These are phyloP conservation scores for Trifolium subterraneum DNA, from an alignment of 306 rosid genomes.

Conservation along the genomic window DNA sequence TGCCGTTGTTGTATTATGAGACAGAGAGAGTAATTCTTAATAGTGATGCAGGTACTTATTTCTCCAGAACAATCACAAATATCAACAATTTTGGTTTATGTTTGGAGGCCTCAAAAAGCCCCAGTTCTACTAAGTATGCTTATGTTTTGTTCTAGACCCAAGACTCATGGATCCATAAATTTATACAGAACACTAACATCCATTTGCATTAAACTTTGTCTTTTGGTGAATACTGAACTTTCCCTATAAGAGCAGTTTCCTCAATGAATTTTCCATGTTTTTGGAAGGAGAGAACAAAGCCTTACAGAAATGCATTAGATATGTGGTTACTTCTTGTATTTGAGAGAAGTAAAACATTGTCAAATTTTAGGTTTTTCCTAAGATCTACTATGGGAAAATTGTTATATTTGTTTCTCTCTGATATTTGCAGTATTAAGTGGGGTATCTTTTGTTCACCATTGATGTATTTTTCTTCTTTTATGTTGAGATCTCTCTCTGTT, in stretches of 20 bases:
- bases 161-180: not conserved
- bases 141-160: not conserved
- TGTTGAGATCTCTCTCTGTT: not conserved
- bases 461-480: constrained; percentile 5
- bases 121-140: not conserved
- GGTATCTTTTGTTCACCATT: not conserved
- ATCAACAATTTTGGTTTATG: not conserved
- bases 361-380: not conserved
- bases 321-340: not conserved
- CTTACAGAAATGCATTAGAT: not conserved
- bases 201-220: constrained; percentile 1
- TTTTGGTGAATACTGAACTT: not conserved
- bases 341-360: not conserved
- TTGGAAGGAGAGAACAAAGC: not conserved
- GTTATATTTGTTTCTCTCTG: not conserved
- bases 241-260: not conserved
- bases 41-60: constrained; percentile 12
- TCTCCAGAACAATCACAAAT: constrained; percentile 9
- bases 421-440: not conserved
- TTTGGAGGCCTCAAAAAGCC: not conserved
- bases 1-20: too few relatives aligned
- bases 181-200: not conserved
- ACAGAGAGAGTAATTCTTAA: not conserved
- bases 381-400: not conserved
- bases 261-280: not conserved